Evolutionary conservation across 2,329 filamentous ascomycete genomes (phyloP).

Genomic region (Trichoderma hamatum): DNA sequence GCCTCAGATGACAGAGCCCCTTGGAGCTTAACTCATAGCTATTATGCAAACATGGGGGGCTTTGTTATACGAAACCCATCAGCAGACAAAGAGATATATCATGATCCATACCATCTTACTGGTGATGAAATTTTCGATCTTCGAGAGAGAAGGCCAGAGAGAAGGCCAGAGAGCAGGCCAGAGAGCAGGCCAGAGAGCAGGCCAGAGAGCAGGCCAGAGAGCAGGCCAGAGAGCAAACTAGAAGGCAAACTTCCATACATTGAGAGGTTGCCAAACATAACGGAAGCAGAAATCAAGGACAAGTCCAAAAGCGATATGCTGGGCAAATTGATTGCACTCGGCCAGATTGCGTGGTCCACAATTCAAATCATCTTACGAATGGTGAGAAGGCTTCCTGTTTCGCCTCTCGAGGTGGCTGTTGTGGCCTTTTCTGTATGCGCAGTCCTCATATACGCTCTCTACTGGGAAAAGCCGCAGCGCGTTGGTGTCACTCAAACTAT

Average conservation of each 20-base stretch:
- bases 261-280: not conserved
- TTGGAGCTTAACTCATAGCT: not conserved
- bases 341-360: not conserved
- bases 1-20: not conserved
- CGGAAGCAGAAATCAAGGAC: not conserved
- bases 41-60: conserved; percentile 11
- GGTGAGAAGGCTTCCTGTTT: not conserved
- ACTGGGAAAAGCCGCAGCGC: not conserved
- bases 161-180: too few relatives aligned
- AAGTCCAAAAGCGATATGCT: not conserved
- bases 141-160: not conserved
- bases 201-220: too few relatives aligned
- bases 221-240: too few relatives aligned
- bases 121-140: not conserved
- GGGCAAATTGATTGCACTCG: not conserved
- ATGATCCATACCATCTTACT: not conserved
- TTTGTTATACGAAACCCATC: not conserved
- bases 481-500: not conserved
- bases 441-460: not conserved
- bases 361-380: not conserved
- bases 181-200: too few relatives aligned
- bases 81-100: accelerated
- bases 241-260: too few relatives aligned
- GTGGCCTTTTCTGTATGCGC: not conserved
- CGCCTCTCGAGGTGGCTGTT: not conserved